Percentiles rank a stretch among this genome's conserved stretches.
These are phyloP conservation scores for Phaeosphaeria sp. DNA, from an alignment of 2,329 filamentous ascomycete species.

Conservation along the genomic window DNA sequence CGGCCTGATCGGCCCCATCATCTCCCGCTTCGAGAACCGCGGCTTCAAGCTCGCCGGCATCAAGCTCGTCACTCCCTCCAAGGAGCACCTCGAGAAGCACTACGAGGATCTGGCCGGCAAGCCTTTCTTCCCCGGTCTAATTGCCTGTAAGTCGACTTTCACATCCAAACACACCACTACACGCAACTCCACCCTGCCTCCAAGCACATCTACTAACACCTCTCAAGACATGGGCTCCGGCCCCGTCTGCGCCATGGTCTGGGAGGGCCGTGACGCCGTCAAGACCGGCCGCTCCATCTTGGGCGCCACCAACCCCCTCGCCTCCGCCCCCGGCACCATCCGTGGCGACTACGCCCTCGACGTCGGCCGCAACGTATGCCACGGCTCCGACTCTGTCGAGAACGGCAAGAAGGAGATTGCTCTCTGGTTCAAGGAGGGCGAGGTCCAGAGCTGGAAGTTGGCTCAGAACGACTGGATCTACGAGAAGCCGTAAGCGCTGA, in stretches of 20 bases:
- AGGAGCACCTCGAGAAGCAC: slow-evolving; percentile 98
- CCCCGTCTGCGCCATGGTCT: slow-evolving; percentile 99
- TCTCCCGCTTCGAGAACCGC: slow-evolving; percentile 96
- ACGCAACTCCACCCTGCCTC: slow-evolving; percentile 9
- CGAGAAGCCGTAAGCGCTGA: slow-evolving; percentile 69
- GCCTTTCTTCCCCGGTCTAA: slow-evolving; percentile 95
- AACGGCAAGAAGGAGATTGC: slow-evolving; percentile 99
- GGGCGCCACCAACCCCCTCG: slow-evolving; percentile 98
- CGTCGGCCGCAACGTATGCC: slow-evolving; percentile 98
- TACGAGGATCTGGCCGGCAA: slow-evolving; percentile 91
- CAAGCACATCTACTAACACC: slow-evolving; percentile 9
- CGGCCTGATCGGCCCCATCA: slow-evolving; percentile 96
- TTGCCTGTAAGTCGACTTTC: slow-evolving; percentile 73
- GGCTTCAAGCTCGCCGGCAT: slow-evolving; percentile 99
- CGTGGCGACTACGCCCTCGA: slow-evolving; percentile 90
- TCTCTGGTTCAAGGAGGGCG: slow-evolving; percentile 94
- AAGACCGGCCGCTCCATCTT: slow-evolving; percentile 97
- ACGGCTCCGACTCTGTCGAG: slow-evolving; percentile 98
- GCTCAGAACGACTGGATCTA: slow-evolving; percentile 93
- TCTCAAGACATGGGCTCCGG: slow-evolving; percentile 89
- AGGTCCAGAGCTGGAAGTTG: slow-evolving; percentile 84
- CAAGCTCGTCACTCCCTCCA: slow-evolving; percentile 88
- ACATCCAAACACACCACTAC: slow-evolving; percentile 3
- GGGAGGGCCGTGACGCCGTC: slow-evolving; percentile 98
- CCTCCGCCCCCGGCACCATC: slow-evolving; percentile 95